phyloP scores from a whole-genome alignment of 805 yeast genomes.

The Maudiozyma turicensis region DNA sequence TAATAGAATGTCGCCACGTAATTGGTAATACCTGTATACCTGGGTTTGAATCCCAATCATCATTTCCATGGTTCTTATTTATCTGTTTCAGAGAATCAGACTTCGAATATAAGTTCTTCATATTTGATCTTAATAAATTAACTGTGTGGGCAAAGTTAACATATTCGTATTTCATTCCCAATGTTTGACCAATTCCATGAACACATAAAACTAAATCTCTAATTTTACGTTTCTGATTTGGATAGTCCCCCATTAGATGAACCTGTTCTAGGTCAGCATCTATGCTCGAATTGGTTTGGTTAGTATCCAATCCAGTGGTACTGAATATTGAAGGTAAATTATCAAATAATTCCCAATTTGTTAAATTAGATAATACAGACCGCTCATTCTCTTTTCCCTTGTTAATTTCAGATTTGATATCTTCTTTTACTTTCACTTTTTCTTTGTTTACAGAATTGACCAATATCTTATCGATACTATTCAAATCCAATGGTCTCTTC shows the following conservation, averaged over 20 bases:
- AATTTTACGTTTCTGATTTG: conserved; percentile 31
- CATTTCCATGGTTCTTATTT: conserved; percentile 35
- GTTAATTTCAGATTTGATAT: background rate
- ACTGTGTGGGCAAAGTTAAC: conserved; percentile 83
- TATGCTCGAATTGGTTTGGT: background rate
- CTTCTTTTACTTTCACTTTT: conserved; percentile 14
- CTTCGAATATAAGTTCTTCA: conserved; percentile 41
- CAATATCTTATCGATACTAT: conserved; percentile 17
- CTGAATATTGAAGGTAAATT: conserved; percentile 1
- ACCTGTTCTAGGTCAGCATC: conserved; percentile 32
- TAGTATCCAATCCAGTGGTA: conserved; percentile 3
- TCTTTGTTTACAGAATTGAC: conserved; percentile 25
- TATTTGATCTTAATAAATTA: conserved; percentile 49
- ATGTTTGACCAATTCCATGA: conserved; percentile 90
- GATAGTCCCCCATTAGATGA: conserved; percentile 28
- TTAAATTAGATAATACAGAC: background rate
- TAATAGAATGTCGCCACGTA: conserved; percentile 78
- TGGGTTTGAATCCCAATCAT: conserved; percentile 41
- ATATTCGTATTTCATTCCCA: conserved; percentile 69
- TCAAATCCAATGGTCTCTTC: background rate
- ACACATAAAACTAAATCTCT: conserved; percentile 68
- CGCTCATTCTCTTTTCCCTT: background rate
- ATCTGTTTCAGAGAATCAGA: conserved; percentile 33
- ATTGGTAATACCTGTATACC: conserved; percentile 81
- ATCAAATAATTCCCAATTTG: conserved; percentile 7